A percentile compares a stretch with the other conserved stretches of the same genome.
Evolutionary conservation across 2,329 filamentous ascomycete genomes (phyloP).

Genomic region (Colletotrichum graminicola): DNA sequence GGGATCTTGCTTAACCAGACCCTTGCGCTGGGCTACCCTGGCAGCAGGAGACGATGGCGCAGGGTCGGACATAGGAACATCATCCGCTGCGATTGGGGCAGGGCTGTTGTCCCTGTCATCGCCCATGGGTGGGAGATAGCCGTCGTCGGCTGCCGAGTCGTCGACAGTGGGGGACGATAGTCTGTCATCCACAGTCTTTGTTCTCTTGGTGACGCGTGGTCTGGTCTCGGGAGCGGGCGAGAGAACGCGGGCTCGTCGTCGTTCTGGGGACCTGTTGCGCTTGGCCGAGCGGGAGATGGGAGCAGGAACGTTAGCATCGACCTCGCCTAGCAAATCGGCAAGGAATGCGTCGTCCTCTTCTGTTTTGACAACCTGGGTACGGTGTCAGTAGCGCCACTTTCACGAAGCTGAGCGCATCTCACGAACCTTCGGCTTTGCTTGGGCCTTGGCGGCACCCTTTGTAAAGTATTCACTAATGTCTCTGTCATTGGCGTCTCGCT

Average conservation of each 20-base stretch:
- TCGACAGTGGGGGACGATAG: slow-evolving; percentile 63
- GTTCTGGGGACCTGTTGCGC: slow-evolving; percentile 78
- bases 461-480: slow-evolving; percentile 97
- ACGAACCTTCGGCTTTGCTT: slow-evolving; percentile 83
- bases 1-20: slow-evolving; percentile 61
- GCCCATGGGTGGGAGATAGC: slow-evolving; percentile 61
- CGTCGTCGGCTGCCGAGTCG: slow-evolving; percentile 66
- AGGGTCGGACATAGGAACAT: slow-evolving; percentile 86
- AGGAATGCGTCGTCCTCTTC: slow-evolving; percentile 93
- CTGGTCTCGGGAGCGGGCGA: slow-evolving; percentile 76
- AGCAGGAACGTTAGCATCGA: slow-evolving; percentile 78
- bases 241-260: slow-evolving; percentile 82
- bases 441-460: slow-evolving; percentile 74
- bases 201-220: slow-evolving; percentile 68
- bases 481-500: slow-evolving; percentile 87
- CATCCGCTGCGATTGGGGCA: slow-evolving; percentile 48
- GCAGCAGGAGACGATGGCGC: slow-evolving; percentile 88
- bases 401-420: background rate
- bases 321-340: slow-evolving; percentile 84
- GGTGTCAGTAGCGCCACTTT: slow-evolving; percentile 1
- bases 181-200: slow-evolving; percentile 64
- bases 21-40: slow-evolving; percentile 81
- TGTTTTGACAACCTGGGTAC: slow-evolving; percentile 75
- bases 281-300: slow-evolving; percentile 68
- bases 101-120: slow-evolving; percentile 69